These are phyloP conservation scores for Ogataea haglerorum DNA, from an alignment of 805 yeast species.

Conservation along the genomic window DNA sequence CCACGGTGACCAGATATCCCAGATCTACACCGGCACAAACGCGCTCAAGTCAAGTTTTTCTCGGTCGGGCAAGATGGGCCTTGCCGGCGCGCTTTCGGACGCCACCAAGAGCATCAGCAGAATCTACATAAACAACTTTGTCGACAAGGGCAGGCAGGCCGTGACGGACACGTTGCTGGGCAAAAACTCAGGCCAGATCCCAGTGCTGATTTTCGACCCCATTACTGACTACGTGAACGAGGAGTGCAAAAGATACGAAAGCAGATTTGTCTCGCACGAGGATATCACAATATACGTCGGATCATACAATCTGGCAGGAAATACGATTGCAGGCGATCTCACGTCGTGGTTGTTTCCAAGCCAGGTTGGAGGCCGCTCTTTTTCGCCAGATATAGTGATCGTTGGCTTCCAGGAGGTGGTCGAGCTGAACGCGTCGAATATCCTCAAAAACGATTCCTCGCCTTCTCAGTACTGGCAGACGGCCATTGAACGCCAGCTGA, in stretches of 20 bases:
- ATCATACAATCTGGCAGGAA: slow-evolving; percentile 85
- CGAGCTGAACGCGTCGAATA: slow-evolving; percentile 88
- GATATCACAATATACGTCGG: slow-evolving; percentile 71
- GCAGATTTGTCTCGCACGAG: slow-evolving; percentile 57
- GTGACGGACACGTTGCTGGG: slow-evolving; percentile 87
- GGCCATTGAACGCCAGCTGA: slow-evolving; percentile 59
- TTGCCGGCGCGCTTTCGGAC: slow-evolving; percentile 96
- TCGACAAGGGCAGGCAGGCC: slow-evolving; percentile 86
- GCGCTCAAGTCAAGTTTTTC: slow-evolving; percentile 94
- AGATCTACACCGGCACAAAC: slow-evolving; percentile 95
- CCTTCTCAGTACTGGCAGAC: slow-evolving; percentile 78
- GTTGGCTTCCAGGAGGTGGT: slow-evolving; percentile 93
- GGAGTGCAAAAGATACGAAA: slow-evolving; percentile 47
- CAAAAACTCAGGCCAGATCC: slow-evolving; percentile 62
- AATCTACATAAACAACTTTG: slow-evolving; percentile 93
- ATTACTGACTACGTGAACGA: slow-evolving; percentile 77
- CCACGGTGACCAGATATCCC: slow-evolving; percentile 94
- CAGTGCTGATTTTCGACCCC: slow-evolving; percentile 83
- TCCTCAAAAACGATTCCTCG: slow-evolving; percentile 79
- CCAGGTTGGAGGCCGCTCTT: slow-evolving; percentile 44
- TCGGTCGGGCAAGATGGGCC: slow-evolving; percentile 91
- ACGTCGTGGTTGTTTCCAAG: slow-evolving; percentile 79
- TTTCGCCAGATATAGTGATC: slow-evolving; percentile 75
- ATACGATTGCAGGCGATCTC: slow-evolving; percentile 54
- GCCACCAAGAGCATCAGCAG: slow-evolving; percentile 94